Evolutionary conservation across 2,329 filamentous ascomycete genomes (phyloP), one percentile per base, ranked within the genome.

Genomic region (Coniochaeta ligniaria): DNA sequence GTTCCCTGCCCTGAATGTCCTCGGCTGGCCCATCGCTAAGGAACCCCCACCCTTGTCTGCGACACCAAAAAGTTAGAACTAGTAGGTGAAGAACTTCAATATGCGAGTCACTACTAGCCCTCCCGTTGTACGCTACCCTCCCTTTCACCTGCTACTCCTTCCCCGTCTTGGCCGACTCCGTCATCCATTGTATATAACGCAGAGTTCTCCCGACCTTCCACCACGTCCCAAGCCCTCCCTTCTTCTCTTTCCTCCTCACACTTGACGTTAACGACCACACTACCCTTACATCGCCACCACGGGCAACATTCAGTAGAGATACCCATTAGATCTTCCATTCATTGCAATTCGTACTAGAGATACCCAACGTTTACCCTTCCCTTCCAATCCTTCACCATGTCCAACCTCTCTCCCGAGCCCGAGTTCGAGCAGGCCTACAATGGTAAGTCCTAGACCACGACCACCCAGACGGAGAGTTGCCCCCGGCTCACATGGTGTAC

Each of bases 381-480:
- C 35, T 57, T 22, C n/a, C 52, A 33, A 61, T 47, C 33, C 61
- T 36, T 60, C 67, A 81, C 67, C 67, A 95, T 96, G 91, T 90
- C 92, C 68, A 89, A 95, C 82, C 83, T 95, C 72, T 86, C 91
- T 59, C 80, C 81, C 66, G 94, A 98, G 86, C 94, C 95, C 73
- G 94, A 99, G 83, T 98, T 98, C 82, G 88, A 97, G 87, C 94
- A 98, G 86, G 94, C 94, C 73, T 96, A 96, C 86, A 91, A 92
- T 77, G 92, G 92, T 96, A 80, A 72, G 83, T 74, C 58, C 43
- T 14, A 52, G 20, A 12, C 26, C 56, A 24, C 8, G 28, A 35
- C n/a, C 35, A 17, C 17, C 45, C 35, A 43, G 22, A 17, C n/a
- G 28, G 38, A 35, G 26, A 16, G 28, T 36, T 50, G 12, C 35